These are phyloP conservation scores for Esteya vermicola DNA, from an alignment of 2,329 filamentous ascomycete genomes.

Conservation along the genomic window DNA sequence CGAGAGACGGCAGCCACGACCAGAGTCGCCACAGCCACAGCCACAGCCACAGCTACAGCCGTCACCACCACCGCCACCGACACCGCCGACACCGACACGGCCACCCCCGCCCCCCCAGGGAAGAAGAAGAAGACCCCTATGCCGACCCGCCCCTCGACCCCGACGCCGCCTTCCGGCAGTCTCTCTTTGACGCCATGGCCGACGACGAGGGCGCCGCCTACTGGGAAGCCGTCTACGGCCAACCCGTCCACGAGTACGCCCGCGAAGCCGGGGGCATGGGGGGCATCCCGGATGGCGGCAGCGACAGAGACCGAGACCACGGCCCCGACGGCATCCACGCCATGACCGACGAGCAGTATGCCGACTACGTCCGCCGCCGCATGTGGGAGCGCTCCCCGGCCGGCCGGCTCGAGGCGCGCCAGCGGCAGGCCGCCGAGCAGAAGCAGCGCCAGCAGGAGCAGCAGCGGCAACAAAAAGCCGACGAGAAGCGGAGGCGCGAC, in stretches of 20 bases:
- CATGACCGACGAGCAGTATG: constrained; percentile 92
- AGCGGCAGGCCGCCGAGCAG: too few relatives aligned
- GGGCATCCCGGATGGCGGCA: constrained; percentile 18
- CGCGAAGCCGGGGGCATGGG: constrained; percentile 3
- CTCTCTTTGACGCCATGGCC: constrained; percentile 89
- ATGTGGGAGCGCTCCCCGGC: constrained; percentile 97
- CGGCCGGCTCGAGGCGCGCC: constrained; percentile 59
- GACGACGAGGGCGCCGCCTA: constrained; percentile 93
- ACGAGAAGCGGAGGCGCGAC: constrained; percentile 19
- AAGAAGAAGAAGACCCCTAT: constrained; percentile 23
- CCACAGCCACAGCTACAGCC: constrained; percentile 10
- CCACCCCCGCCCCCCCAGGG: not conserved
- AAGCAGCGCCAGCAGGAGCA: constrained; percentile 27
- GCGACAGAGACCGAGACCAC: too few relatives aligned
- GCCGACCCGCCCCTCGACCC: constrained; percentile 41
- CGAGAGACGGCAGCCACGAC: not conserved
- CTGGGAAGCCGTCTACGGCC: constrained; percentile 94
- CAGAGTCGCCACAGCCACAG: not conserved
- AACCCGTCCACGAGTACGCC: constrained; percentile 55
- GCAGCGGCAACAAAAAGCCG: not conserved
- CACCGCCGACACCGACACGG: constrained; percentile 11
- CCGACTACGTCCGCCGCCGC: constrained; percentile 63
- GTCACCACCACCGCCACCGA: constrained; percentile 1
- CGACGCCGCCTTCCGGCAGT: constrained; percentile 74
- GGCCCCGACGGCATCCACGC: constrained; percentile 47